Base-by-base conservation (phyloP, 257 asterid genomes). In the Anisodus acutangulus region DNA sequence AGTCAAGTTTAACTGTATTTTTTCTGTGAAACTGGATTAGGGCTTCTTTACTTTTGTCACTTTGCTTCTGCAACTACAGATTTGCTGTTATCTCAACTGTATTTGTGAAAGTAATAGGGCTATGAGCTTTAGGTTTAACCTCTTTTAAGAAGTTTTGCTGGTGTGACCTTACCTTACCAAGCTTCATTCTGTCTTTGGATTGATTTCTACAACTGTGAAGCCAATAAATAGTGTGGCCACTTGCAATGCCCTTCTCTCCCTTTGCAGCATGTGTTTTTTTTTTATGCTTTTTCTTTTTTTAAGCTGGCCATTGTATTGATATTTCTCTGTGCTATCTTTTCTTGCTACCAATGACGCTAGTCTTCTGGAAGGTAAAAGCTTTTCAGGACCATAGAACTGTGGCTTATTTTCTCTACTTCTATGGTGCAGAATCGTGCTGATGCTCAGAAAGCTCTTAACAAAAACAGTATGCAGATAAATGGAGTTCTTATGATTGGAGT, bases 401-500 rank as follows among this genome's bases (percentile, higher is more conserved):
- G 82, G 9, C 49, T 78, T 78, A 69, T 68, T 31, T 13, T 10
- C 10, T 64, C 67, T 79, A 9, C 43, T 58, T 84, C 39, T 4
- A 55, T 91, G 79, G 55, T 84, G 84, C 91, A 97, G 99, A 93
- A 91, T 66, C 97, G 90, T 8, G 89, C 94, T 35, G 99, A 95
- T 86, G 99, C 98, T 85, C 97, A 90, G 19, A 94, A 90, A 88
- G 99, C 99, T 81, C 94, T 97, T 9, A 87, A 91, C 90, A 97
- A 89, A 90, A 93, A 95, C 1, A 98, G 98, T 67, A 88, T 85
- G 90, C 94, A 90, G 85, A 89, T 97, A 86, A 95, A 97, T 53
- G 98, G 98, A 71, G 97, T 92, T 80, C 97, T 97, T 62, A 95
- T 97, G 68, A 87, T 97, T 10, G 99, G 99, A 70, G 99, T 95